Evolutionary conservation across 2,329 filamentous ascomycete genomes (phyloP).

Genomic region (Dactylellina cionopaga): DNA sequence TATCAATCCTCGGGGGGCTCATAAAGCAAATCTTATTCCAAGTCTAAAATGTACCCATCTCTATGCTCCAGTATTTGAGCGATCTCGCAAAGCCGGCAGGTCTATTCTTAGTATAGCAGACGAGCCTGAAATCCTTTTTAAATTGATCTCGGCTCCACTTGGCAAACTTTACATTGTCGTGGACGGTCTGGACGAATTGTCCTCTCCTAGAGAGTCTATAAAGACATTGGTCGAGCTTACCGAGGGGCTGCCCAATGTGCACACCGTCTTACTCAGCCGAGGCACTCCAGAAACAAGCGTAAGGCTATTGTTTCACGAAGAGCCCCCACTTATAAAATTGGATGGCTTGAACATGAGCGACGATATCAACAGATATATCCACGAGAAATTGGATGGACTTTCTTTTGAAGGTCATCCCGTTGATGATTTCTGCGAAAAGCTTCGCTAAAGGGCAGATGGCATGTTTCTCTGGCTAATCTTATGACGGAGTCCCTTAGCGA

Average conservation of each 20-base stretch:
- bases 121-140: slow-evolving; percentile 10
- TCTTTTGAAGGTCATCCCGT: neutral
- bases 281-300: slow-evolving; percentile 10
- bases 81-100: slow-evolving; percentile 5
- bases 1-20: slow-evolving; percentile 14
- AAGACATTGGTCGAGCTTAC: neutral
- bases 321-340: slow-evolving; percentile 22
- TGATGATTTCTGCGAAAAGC: neutral
- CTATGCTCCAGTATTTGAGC: slow-evolving; percentile 20
- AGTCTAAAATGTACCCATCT: neutral
- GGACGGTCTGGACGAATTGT: slow-evolving; percentile 35
- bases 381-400: slow-evolving; percentile 8
- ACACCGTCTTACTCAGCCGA: slow-evolving; percentile 22
- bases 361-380: slow-evolving; percentile 21
- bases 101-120: neutral
- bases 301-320: neutral
- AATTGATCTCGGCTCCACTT: neutral
- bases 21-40: no score
- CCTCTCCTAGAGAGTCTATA: neutral
- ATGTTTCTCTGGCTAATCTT: slow-evolving; percentile 33
- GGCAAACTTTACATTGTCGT: slow-evolving; percentile 29
- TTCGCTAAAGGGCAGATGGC: slow-evolving; percentile 20
- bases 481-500: slow-evolving; percentile 25
- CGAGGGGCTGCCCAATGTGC: neutral
- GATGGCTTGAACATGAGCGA: slow-evolving; percentile 12